Evolutionary conservation across 768 basidiomycete genomes (phyloP).

Genomic region (Suillus lakei): DNA sequence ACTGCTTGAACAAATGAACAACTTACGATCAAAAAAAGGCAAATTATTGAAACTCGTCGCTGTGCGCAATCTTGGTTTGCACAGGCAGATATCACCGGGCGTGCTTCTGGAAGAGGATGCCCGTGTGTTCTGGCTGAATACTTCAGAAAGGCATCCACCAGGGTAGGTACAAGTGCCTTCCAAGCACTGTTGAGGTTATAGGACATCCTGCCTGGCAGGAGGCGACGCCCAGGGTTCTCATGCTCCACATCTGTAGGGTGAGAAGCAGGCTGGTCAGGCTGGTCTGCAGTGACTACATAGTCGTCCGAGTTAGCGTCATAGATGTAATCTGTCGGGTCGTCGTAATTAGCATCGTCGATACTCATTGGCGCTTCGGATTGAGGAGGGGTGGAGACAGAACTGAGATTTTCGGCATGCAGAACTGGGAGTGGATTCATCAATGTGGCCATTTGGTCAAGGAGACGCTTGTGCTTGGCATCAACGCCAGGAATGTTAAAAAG

Average conservation of each 20-base stretch:
- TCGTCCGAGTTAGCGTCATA: neutral
- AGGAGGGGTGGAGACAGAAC: neutral
- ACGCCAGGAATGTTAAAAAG: neutral
- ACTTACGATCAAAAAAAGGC: constrained; percentile 13
- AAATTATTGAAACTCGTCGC: neutral
- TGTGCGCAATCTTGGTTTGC: neutral
- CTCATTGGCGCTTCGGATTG: neutral
- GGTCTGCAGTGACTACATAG: neutral
- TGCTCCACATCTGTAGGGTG: neutral
- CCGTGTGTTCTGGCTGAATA: constrained; percentile 5
- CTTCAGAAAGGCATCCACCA: neutral
- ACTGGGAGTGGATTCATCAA: neutral
- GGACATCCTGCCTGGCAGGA: neutral
- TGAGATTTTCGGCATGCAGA: neutral
- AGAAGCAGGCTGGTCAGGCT: neutral
- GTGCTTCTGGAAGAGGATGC: neutral
- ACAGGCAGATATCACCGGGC: neutral
- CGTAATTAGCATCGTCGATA: neutral
- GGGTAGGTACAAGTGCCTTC: constrained; percentile 8
- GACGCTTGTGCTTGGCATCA: neutral
- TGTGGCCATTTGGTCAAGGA: constrained; percentile 3
- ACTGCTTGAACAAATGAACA: neutral
- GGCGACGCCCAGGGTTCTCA: neutral
- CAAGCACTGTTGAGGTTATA: neutral
- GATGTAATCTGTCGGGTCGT: neutral